These are phyloP conservation scores for Colletotrichum tofieldiae DNA, from an alignment of 2,329 filamentous ascomycete genomes.

Conservation along the genomic window DNA sequence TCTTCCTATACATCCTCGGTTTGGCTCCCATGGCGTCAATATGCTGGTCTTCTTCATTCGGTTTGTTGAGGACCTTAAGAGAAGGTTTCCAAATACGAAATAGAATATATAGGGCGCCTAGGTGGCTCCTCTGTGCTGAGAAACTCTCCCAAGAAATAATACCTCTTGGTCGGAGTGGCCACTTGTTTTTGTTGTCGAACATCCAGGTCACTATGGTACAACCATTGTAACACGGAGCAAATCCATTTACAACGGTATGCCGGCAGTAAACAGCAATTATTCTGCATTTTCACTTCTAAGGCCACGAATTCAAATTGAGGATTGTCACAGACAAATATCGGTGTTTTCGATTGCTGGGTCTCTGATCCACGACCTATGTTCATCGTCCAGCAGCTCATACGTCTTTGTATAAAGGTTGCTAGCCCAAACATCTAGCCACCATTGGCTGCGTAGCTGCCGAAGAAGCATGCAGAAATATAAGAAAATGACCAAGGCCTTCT, in stretches of 20 bases:
- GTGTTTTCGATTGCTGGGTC: slow-evolving; percentile 29
- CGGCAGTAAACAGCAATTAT: background rate
- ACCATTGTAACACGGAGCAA: background rate
- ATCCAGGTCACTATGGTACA: background rate
- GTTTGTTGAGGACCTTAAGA: slow-evolving; percentile 4
- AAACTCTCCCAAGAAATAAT: background rate
- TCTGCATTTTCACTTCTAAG: background rate
- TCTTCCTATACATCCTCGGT: slow-evolving; percentile 57
- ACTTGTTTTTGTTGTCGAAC: background rate
- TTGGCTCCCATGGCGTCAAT: slow-evolving; percentile 55
- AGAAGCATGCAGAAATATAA: slow-evolving; percentile 53
- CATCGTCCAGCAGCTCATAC: slow-evolving; percentile 53
- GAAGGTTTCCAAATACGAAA: background rate
- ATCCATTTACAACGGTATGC: background rate
- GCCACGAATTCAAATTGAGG: background rate
- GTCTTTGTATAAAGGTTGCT: slow-evolving; percentile 51
- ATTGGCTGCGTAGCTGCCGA: slow-evolving; percentile 50
- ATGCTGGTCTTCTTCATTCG: slow-evolving; percentile 48
- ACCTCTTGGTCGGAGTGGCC: background rate
- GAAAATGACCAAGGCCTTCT: slow-evolving; percentile 53
- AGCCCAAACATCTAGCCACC: slow-evolving; percentile 57
- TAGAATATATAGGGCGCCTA: too few species aligned
- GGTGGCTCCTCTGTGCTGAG: background rate
- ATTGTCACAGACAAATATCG: slow-evolving; percentile 16
- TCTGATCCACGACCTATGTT: slow-evolving; percentile 54